These are phyloP conservation scores for Wickerhamomyces subpelliculosus DNA, from an alignment of 805 yeast genomes.

Conservation along the genomic window DNA sequence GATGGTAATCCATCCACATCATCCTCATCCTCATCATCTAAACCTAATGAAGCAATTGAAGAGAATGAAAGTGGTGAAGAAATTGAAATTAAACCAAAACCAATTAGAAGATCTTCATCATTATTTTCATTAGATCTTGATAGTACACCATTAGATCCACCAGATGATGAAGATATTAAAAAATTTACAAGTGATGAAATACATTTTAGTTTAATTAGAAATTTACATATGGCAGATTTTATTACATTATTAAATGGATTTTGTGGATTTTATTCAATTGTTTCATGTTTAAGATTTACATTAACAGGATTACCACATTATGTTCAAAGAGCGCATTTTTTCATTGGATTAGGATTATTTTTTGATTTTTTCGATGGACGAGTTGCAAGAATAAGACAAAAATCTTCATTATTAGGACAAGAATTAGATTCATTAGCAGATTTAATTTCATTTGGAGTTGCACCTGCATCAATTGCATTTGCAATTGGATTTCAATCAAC, in stretches of 20 bases:
- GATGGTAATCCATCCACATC: too few relatives aligned
- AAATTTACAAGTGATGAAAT: conserved; percentile 78
- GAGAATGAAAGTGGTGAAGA: conserved; percentile 6
- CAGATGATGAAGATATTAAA: conserved; percentile 68
- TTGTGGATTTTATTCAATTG: conserved; percentile 85
- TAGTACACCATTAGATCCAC: conserved; percentile 55
- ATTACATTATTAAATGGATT: conserved; percentile 92
- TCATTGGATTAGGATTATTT: conserved; percentile 84
- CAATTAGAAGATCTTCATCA: conserved; percentile 46
- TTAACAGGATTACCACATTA: conserved; percentile 62
- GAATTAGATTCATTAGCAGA: conserved; percentile 97
- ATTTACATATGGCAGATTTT: conserved; percentile 91
- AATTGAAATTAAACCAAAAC: conserved; percentile 14
- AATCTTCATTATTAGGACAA: conserved; percentile 92
- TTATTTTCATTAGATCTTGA: conserved; percentile 39
- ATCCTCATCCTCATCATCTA: too few relatives aligned
- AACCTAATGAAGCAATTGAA: neutral
- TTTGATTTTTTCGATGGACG: conserved; percentile 97
- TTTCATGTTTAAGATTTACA: conserved; percentile 78
- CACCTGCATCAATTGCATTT: conserved; percentile 91
- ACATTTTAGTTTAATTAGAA: conserved; percentile 80
- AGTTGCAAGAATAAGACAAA: conserved; percentile 90
- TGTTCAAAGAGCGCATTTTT: conserved; percentile 82
- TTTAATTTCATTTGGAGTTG: conserved; percentile 88
- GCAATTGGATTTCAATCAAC: conserved; percentile 85